phyloP scores from a whole-genome alignment of 495 filamentous ascomycete genomes.

The Aspergillus hancockii region DNA sequence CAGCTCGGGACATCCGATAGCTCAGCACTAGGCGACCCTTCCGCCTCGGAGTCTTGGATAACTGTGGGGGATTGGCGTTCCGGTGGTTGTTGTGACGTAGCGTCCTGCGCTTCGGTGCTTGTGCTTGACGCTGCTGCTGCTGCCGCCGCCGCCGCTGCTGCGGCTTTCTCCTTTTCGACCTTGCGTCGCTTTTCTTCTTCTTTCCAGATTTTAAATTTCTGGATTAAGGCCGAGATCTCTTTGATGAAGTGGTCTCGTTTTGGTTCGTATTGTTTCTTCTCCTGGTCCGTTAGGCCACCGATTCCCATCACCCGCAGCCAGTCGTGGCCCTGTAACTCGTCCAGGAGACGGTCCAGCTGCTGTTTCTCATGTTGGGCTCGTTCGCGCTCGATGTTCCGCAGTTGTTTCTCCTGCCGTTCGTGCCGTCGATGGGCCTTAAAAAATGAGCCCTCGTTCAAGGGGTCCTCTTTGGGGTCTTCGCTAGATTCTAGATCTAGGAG shows the following conservation, averaged over 20 bases:
- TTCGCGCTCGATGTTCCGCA: conserved; percentile 91
- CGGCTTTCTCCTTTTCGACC: conserved; percentile 61
- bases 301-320: conserved; percentile 96
- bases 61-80: conserved; percentile 3
- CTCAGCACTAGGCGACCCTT: conserved; percentile 11
- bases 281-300: conserved; percentile 76
- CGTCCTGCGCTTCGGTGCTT: conserved; percentile 3
- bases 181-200: conserved; percentile 86
- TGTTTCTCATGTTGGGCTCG: conserved; percentile 89
- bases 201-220: conserved; percentile 85
- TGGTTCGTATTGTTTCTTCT: conserved; percentile 81
- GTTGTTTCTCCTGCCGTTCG: conserved; percentile 86
- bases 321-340: conserved; percentile 84
- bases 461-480: conserved; percentile 59
- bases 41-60: conserved; percentile 24
- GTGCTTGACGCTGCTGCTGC: conserved; percentile 32
- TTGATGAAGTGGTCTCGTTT: conserved; percentile 80
- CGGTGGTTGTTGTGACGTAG: conserved; percentile 10
- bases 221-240: conserved; percentile 75
- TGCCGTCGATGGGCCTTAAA: conserved; percentile 71
- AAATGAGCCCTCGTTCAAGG: conserved; percentile 67
- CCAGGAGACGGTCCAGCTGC: conserved; percentile 80
- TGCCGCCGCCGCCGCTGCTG: conserved; percentile 30
- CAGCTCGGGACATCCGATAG: conserved; percentile 38
- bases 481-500: conserved; percentile 24